A percentile compares a stretch with the other conserved stretches of the same genome.
These are phyloP conservation scores for Chaetoceros tenuissimus DNA, from an alignment of 108 stramenopile genomes.

Conservation along the genomic window DNA sequence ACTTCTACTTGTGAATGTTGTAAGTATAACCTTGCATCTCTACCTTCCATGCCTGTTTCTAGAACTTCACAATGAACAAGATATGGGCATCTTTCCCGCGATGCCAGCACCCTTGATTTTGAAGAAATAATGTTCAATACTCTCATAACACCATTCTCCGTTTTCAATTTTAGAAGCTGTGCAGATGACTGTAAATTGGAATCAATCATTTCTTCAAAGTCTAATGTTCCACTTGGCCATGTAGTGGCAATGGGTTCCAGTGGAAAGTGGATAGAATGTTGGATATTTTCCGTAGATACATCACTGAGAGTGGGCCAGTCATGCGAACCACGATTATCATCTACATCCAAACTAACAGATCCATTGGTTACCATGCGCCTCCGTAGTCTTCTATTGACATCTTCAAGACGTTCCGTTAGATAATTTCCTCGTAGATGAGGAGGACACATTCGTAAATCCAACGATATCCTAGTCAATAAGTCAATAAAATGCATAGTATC, in stretches of 20 bases:
- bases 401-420: slow-evolving; percentile 38
- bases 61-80: slow-evolving; percentile 73
- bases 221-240: slow-evolving; percentile 71
- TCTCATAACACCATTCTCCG: slow-evolving; percentile 49
- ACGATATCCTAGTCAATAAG: slow-evolving; percentile 63
- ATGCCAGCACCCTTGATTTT: slow-evolving; percentile 53
- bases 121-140: slow-evolving; percentile 64
- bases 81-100: slow-evolving; percentile 75
- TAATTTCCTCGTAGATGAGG: slow-evolving; percentile 30
- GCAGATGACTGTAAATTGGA: neutral
- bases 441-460: slow-evolving; percentile 56
- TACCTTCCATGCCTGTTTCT: slow-evolving; percentile 70
- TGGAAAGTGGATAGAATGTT: slow-evolving; percentile 75
- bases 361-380: slow-evolving; percentile 72
- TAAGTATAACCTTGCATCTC: slow-evolving; percentile 75
- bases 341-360: slow-evolving; percentile 75
- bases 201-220: too few relatives aligned
- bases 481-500: slow-evolving; percentile 88
- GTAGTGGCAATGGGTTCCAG: slow-evolving; percentile 45
- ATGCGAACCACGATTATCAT: slow-evolving; percentile 46
- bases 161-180: slow-evolving; percentile 6
- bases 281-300: slow-evolving; percentile 51
- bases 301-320: slow-evolving; percentile 41
- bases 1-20: slow-evolving; percentile 46
- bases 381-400: slow-evolving; percentile 69